Base-by-base conservation (phyloP, 2,329 filamentous ascomycete species). In the Aspergillus tanneri region DNA sequence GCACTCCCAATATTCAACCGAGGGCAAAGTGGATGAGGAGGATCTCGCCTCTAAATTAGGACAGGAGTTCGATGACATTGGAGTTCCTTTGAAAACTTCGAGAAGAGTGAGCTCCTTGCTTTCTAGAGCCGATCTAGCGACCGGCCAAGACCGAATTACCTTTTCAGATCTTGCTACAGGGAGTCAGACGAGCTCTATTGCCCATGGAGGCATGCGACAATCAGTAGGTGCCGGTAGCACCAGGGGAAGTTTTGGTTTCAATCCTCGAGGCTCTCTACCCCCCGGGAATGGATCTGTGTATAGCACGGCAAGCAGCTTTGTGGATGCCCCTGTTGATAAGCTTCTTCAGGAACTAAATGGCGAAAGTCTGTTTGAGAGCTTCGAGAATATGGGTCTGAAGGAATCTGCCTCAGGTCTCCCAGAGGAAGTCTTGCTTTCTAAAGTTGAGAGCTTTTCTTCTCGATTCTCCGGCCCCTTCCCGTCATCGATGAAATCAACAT, bases 81-180 rank as follows among this genome's bases (percentile, higher is more conserved):
- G 78, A 22, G 76, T 79, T 38, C 77, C 79, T 14, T 70, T 70
- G n/a, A 79, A 79, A 54, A 78, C 82, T 35, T 83, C 81, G n/a
- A 83, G 93, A 35, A 83, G 93, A 42, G 87, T 97, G 21, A 99
- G 93, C 72, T 97, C 92, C 12, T 81, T 96, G 71, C 77, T 96
- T 44, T 91, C 91, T 12, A 81, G 92, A 60, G 87, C 88, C 24
- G 92, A 96, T 64, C 75, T 96, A 16, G 92, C 89, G 0, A 86
- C 88, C 8, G 93, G 86, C 12, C 88, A 92, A 56, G 90, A 95
- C 58, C 81, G 88, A 60, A 79, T 85, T 1, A 80, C 85, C n/a
- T 95, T 95, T 63, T 80, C 84, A 22, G 90, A 96, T 40, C 81
- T 85, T 50, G 78, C 81, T 12, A 74, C 75, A 45, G 75, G 71